These are phyloP conservation scores for Nitzschia putrida DNA, from an alignment of 108 stramenopile species.

Conservation along the genomic window DNA sequence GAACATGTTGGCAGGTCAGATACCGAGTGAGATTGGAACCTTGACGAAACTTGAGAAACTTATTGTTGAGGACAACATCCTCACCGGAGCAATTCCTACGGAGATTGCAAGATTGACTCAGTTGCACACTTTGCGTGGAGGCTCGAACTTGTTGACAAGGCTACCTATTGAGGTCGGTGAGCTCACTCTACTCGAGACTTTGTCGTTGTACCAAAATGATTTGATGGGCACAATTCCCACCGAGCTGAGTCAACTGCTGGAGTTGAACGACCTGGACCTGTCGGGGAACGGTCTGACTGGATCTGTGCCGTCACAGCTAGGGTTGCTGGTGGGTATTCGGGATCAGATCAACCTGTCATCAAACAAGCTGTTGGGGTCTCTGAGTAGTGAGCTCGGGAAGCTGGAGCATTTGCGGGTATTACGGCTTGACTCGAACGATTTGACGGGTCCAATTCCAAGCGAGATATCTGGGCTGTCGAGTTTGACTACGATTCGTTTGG, in stretches of 20 bases:
- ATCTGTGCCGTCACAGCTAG: constrained; percentile 39
- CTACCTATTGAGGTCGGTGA: constrained; percentile 50
- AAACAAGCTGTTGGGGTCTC: constrained; percentile 25
- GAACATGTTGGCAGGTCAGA: constrained; percentile 45
- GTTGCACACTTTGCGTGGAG: constrained; percentile 42
- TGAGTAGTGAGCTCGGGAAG: constrained; percentile 28
- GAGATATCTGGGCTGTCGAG: constrained; percentile 15
- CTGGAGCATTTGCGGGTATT: constrained; percentile 23
- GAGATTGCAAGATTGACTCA: constrained; percentile 45
- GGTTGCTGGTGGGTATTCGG: constrained; percentile 20
- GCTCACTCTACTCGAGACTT: constrained; percentile 28
- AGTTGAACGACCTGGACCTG: constrained; percentile 12
- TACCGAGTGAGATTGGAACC: constrained; percentile 50
- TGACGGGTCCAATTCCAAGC: constrained; percentile 37
- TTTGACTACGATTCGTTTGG: constrained; percentile 22
- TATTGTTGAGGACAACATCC: constrained; percentile 50
- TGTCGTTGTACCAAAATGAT: constrained; percentile 50
- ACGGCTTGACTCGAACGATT: constrained; percentile 28
- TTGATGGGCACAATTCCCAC: constrained; percentile 56
- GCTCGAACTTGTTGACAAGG: constrained; percentile 22
- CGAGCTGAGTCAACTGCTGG: constrained; percentile 41
- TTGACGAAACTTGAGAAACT: constrained; percentile 34
- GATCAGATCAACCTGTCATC: constrained; percentile 29
- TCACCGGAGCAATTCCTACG: constrained; percentile 50
- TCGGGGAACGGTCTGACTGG: constrained; percentile 20